Conservation (phyloP, 352 stramenopile species). For the Elongisporangium undulatum region DNA sequence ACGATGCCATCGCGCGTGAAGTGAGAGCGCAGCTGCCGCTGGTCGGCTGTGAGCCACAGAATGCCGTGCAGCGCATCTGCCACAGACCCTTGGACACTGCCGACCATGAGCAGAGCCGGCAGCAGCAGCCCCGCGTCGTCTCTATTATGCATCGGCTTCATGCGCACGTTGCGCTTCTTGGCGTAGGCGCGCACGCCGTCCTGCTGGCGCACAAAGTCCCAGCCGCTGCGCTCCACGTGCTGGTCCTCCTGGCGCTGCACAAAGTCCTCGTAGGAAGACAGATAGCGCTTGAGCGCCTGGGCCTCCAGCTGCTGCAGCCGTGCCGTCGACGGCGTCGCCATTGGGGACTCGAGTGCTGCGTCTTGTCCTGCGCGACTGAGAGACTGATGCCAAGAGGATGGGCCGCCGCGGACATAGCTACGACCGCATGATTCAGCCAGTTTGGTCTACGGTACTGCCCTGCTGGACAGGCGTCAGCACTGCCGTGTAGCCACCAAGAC, state of each 20-base stretch:
- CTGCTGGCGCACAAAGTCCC: constrained; percentile 44
- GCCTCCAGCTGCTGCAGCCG: constrained; percentile 34
- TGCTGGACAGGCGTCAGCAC: background rate
- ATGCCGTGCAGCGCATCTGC: constrained; percentile 41
- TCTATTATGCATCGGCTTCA: constrained; percentile 2
- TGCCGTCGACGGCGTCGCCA: background rate
- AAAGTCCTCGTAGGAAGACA: constrained; percentile 46
- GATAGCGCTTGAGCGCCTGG: constrained; percentile 42
- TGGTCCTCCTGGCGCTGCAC: constrained; percentile 8
- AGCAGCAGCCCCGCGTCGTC: constrained; percentile 14
- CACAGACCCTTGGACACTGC: constrained; percentile 31
- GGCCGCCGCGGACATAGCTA: background rate
- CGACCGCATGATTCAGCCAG: background rate
- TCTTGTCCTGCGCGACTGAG: background rate
- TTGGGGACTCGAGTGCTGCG: background rate
- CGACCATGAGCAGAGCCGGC: constrained; percentile 28
- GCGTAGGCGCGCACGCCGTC: constrained; percentile 23
- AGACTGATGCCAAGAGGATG: background rate
- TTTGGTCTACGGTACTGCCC: background rate
- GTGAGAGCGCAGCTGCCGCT: constrained; percentile 23
- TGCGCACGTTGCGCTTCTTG: background rate
- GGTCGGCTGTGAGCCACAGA: constrained; percentile 28
- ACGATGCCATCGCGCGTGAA: constrained; percentile 35
- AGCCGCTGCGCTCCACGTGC: constrained; percentile 9
- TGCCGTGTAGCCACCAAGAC: background rate